Conservation (phyloP, 345 rosid species). For the Populus deltoides region DNA sequence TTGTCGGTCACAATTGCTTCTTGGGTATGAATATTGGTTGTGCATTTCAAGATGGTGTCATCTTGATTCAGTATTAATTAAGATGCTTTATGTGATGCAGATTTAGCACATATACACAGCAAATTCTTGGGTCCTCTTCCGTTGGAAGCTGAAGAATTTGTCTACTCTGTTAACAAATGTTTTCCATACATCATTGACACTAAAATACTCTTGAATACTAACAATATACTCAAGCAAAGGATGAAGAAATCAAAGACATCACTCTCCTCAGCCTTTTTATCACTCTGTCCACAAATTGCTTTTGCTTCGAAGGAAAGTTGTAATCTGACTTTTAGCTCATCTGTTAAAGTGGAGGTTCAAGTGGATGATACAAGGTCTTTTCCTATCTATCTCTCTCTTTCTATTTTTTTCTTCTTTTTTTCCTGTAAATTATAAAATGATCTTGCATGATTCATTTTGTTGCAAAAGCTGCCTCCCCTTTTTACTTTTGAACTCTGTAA, state of each 20-base stretch:
- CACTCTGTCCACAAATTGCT: conserved; percentile 69
- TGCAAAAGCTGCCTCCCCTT: neutral
- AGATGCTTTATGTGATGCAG: conserved; percentile 37
- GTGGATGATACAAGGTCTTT: conserved; percentile 73
- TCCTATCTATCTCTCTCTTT: conserved; percentile 4
- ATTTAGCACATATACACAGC: conserved; percentile 80
- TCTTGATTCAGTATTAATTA: conserved; percentile 14
- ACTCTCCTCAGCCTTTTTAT: conserved; percentile 65
- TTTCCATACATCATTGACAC: conserved; percentile 82
- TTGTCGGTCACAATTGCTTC: conserved; percentile 93
- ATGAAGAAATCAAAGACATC: conserved; percentile 76
- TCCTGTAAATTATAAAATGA: neutral
- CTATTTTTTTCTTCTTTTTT: neutral
- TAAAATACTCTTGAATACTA: conserved; percentile 72
- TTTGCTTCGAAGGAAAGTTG: conserved; percentile 31
- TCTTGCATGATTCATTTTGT: neutral
- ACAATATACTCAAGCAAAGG: conserved; percentile 39
- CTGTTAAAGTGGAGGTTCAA: conserved; percentile 71
- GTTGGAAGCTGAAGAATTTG: conserved; percentile 66
- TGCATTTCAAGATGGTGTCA: conserved; percentile 10
- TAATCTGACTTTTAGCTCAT: conserved; percentile 26
- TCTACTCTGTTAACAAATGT: conserved; percentile 47
- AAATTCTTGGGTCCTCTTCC: conserved; percentile 87
- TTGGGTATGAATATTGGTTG: conserved; percentile 50
- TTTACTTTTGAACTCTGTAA: neutral